Evolutionary conservation across 495 filamentous ascomycete genomes (phyloP).

Genomic region (Saxophila tyrrhenica): DNA sequence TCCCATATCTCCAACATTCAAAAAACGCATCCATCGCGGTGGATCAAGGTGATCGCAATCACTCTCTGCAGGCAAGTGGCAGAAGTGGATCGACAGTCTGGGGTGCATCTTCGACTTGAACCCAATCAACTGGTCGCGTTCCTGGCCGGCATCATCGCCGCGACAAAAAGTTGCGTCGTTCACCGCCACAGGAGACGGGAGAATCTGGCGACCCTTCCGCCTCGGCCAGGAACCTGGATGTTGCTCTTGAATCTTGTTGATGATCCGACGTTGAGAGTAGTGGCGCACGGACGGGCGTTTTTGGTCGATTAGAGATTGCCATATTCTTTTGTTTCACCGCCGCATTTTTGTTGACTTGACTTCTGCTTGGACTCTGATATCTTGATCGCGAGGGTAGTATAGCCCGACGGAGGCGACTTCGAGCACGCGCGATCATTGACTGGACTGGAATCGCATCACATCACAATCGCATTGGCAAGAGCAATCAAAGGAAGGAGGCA

Average conservation of each 20-base stretch:
- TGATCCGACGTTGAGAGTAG: too few species aligned
- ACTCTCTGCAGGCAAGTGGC: too few species aligned
- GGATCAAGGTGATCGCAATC: too few species aligned
- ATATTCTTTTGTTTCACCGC: not conserved
- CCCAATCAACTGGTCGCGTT: not conserved
- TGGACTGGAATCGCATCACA: not conserved
- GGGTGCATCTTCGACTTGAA: not conserved
- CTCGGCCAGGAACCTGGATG: too few species aligned
- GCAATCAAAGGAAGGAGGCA: not conserved
- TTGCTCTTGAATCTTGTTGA: not conserved
- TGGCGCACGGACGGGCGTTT: not conserved
- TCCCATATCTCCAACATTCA: too few species aligned
- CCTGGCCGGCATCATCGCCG: not conserved
- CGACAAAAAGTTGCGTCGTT: not conserved
- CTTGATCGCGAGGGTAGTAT: too few species aligned
- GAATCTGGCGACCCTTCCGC: too few species aligned
- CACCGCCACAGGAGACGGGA: not conserved
- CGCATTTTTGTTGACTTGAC: not conserved
- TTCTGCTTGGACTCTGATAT: not conserved
- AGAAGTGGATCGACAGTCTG: not conserved
- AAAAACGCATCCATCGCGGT: too few species aligned
- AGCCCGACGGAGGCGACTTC: too few species aligned
- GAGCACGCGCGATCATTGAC: not conserved
- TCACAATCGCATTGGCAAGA: not conserved
- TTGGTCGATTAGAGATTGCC: not conserved